Evolutionary conservation across 257 asterid species (phyloP), one percentile per base, ranked within the genome.

Genomic region (Linaria vulgaris): DNA sequence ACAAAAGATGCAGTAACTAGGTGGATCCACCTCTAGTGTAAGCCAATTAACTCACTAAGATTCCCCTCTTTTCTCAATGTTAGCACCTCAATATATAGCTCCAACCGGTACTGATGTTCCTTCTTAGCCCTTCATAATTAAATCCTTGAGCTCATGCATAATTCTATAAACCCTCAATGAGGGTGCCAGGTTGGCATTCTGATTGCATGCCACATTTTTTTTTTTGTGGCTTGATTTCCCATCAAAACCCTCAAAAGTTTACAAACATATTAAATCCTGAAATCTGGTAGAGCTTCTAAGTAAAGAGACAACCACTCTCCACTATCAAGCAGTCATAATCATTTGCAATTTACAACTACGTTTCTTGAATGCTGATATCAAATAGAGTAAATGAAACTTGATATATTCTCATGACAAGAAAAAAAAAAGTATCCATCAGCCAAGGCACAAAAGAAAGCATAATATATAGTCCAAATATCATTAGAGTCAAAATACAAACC

Each of bases 401-500:
- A 49, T 31, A n/a, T 61, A 49, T 55, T 53, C 24, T 57, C 24
- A 51, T 21, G 20, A 30, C 11, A n/a, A n/a, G 19, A 44, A 3
- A 17, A 44, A 44, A 44, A 13, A 34, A 1, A 34, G 9, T 34
- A 34, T 34, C 10, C 10, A 3, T 34, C 41, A 34, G 10, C 41
- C 5, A 34, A 34, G 5, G 41, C 10, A 34, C 41, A 34, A 67
- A 34, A 52, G 62, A 30, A 69, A 38, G 48, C 59, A 62, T 23
- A 45, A 61, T 53, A 6, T 14, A 47, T 17, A 49, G 15, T 17
- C 16, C 20, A 30, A 15, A 64, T 27, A 67, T 19, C 59, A 44
- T 25, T 41, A 50, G 37, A 43, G 4, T n/a, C 19, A 54, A 63
- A 60, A 47, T 23, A 63, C 76, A 25, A 82, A 90, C 96, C 90